Conservation (phyloP, 1,284 basidiomycete species). For the Leccinum solheimii region DNA sequence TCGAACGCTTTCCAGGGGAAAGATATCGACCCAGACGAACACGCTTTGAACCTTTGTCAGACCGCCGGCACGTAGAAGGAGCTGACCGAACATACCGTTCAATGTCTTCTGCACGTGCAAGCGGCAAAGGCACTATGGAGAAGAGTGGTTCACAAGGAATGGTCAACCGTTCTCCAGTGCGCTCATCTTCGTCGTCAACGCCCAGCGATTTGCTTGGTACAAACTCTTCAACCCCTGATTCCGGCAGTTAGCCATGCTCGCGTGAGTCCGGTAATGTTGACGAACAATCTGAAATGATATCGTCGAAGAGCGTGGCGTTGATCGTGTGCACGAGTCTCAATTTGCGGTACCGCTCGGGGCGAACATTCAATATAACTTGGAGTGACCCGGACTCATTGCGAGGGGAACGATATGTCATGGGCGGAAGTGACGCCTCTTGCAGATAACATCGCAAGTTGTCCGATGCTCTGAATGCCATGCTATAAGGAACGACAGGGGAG, state of each 20-base stretch:
- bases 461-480: constrained; percentile 36
- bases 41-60: constrained; percentile 33
- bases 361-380: constrained; percentile 43
- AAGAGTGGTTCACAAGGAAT: constrained; percentile 45
- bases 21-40: constrained; percentile 46
- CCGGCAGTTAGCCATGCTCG: constrained; percentile 8
- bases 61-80: not conserved
- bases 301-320: constrained; percentile 30
- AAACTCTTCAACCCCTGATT: constrained; percentile 39
- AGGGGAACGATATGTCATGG: constrained; percentile 40
- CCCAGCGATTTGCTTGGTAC: constrained; percentile 40
- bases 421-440: constrained; percentile 47
- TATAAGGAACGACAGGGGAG: not conserved
- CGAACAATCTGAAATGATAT: constrained; percentile 41
- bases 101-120: constrained; percentile 39
- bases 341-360: constrained; percentile 48
- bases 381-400: constrained; percentile 46
- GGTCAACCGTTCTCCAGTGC: constrained; percentile 43
- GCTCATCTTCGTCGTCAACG: constrained; percentile 39
- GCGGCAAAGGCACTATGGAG: constrained; percentile 32
- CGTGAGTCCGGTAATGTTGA: constrained; percentile 4
- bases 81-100: constrained; percentile 36
- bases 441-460: constrained; percentile 52
- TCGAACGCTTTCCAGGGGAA: constrained; percentile 56
- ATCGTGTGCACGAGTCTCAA: constrained; percentile 48